These are phyloP conservation scores for Alliaria petiolata DNA, from an alignment of 345 rosid species.

Conservation along the genomic window DNA sequence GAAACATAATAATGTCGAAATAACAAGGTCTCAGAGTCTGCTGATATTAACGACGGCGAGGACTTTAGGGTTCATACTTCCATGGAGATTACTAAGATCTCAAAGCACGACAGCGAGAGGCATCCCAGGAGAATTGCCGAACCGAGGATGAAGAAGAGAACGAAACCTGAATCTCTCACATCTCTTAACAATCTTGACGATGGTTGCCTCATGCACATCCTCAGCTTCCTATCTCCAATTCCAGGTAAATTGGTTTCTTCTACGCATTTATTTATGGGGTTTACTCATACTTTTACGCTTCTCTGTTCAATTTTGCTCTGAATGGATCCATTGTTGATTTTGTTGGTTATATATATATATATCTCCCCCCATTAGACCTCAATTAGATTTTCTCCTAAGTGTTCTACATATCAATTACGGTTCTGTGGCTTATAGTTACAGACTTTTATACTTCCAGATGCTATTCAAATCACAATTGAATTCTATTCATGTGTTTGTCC, in stretches of 20 bases:
- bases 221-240: slow-evolving; percentile 89
- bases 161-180: slow-evolving; percentile 13
- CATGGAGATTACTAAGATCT: slow-evolving; percentile 22
- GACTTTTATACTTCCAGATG: background rate
- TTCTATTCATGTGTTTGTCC: background rate
- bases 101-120: background rate
- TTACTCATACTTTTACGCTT: background rate
- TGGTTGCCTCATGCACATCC: slow-evolving; percentile 97
- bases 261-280: background rate
- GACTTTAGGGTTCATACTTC: slow-evolving; percentile 22
- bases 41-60: slow-evolving; percentile 18
- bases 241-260: slow-evolving; percentile 49
- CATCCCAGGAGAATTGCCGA: background rate
- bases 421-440: background rate
- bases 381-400: background rate
- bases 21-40: slow-evolving; percentile 30
- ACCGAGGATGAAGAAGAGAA: slow-evolving; percentile 20
- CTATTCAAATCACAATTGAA: background rate
- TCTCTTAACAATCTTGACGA: slow-evolving; percentile 82
- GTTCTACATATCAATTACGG: background rate
- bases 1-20: too few relatives aligned
- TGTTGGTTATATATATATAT: too few relatives aligned
- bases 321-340: background rate
- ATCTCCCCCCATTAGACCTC: background rate
- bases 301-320: background rate